Evolutionary conservation across 116 monocot genomes (phyloP).

Genomic region (Dioscorea cayenensis): DNA sequence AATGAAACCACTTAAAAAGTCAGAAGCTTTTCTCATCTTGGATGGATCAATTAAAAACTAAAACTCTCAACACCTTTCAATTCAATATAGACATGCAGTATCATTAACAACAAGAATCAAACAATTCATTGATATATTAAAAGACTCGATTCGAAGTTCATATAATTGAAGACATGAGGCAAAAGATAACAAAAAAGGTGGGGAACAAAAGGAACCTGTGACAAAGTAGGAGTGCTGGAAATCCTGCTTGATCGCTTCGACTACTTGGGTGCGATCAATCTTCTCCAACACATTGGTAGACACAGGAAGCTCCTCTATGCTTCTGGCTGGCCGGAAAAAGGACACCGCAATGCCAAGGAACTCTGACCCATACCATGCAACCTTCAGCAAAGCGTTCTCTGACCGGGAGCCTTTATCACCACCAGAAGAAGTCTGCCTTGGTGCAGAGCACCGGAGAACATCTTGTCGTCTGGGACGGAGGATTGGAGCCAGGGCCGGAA

Average conservation of each 20-base stretch:
- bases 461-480: background rate
- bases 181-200: background rate
- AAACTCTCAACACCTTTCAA: background rate
- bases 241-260: slow-evolving; percentile 68
- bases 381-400: slow-evolving; percentile 69
- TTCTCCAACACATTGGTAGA: slow-evolving; percentile 1
- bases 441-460: background rate
- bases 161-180: background rate
- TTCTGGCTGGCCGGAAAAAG: slow-evolving; percentile 36
- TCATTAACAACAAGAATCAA: background rate
- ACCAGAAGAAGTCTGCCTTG: background rate
- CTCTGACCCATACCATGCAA: slow-evolving; percentile 92
- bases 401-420: slow-evolving; percentile 23
- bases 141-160: background rate
- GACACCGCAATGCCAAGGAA: slow-evolving; percentile 78
- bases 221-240: slow-evolving; percentile 88
- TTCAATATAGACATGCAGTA: background rate
- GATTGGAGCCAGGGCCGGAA: background rate
- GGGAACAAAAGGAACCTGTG: slow-evolving; percentile 43
- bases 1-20: too few relatives aligned
- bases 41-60: too few relatives aligned
- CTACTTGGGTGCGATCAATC: slow-evolving; percentile 35
- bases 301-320: background rate
- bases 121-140: background rate
- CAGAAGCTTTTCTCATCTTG: background rate